phyloP scores from a whole-genome alignment of 805 yeast genomes.

The Zygoascus bituminiphila region DNA sequence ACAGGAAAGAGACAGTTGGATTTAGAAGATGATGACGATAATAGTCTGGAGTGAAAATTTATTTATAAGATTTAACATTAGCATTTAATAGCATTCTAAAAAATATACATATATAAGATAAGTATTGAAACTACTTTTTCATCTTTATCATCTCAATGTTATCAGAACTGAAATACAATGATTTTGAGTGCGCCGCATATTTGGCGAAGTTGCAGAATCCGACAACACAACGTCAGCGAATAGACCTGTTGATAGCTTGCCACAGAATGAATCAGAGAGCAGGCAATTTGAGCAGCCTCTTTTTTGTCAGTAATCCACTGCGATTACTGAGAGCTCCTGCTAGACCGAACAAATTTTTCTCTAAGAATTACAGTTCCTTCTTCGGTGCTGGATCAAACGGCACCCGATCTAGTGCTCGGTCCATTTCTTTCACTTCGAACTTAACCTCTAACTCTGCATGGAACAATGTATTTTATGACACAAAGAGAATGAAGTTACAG shows the following conservation, averaged over 20 bases:
- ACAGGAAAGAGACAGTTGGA: slow-evolving; percentile 60
- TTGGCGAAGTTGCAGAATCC: no score
- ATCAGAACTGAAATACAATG: no score
- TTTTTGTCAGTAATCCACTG: neutral
- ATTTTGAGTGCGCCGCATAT: no score
- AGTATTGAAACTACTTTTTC: no score
- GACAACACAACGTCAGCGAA: no score
- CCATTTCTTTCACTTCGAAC: neutral
- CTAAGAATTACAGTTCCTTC: neutral
- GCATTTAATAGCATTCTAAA: no score
- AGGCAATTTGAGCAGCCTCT: neutral
- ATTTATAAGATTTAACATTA: neutral
- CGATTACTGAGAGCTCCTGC: neutral
- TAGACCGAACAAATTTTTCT: neutral
- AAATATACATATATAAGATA: no score
- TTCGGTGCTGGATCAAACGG: neutral
- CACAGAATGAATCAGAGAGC: neutral
- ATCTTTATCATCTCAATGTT: no score
- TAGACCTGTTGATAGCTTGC: neutral
- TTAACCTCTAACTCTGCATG: neutral
- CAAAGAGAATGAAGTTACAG: neutral
- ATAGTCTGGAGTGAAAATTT: neutral
- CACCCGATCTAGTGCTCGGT: no score
- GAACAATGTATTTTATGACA: neutral
- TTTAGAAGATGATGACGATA: slow-evolving; percentile 43